A percentile compares a stretch with the other conserved stretches of the same genome.
phyloP scores from a whole-genome alignment of 169 alveolate species.

The Plasmodium knowlesi region DNA sequence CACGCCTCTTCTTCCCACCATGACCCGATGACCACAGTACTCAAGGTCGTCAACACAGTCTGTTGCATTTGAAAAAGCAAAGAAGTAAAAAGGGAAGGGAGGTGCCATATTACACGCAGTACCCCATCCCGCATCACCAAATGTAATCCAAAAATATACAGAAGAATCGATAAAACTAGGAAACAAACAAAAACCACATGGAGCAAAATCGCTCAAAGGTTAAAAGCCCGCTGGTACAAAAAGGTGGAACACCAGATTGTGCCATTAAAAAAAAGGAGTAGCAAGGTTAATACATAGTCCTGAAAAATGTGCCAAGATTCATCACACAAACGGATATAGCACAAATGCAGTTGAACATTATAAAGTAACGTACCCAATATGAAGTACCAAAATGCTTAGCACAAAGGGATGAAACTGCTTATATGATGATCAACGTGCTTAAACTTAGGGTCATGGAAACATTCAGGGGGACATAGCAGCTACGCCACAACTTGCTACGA shows the following conservation, averaged over 20 bases:
- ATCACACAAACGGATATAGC: background rate
- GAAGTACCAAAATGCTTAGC: background rate
- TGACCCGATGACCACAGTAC: background rate
- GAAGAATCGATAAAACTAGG: background rate
- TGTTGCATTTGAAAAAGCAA: background rate
- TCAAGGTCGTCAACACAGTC: background rate
- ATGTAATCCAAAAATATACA: background rate
- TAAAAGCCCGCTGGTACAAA: background rate
- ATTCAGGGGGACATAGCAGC: background rate
- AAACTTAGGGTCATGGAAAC: background rate
- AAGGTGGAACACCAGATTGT: background rate
- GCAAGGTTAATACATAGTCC: background rate
- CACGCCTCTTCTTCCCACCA: background rate
- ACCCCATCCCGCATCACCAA: background rate
- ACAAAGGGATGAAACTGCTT: background rate
- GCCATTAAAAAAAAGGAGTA: background rate
- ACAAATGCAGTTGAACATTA: background rate
- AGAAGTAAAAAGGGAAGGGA: background rate
- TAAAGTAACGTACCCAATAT: background rate
- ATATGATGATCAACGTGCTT: background rate
- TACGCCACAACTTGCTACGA: background rate
- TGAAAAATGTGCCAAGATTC: background rate
- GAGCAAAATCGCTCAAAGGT: background rate
- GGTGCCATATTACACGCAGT: background rate
- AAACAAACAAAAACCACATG: background rate